These are phyloP conservation scores for Balamuthia mandrillaris DNA, from an alignment of 208 protist species.

Conservation along the genomic window DNA sequence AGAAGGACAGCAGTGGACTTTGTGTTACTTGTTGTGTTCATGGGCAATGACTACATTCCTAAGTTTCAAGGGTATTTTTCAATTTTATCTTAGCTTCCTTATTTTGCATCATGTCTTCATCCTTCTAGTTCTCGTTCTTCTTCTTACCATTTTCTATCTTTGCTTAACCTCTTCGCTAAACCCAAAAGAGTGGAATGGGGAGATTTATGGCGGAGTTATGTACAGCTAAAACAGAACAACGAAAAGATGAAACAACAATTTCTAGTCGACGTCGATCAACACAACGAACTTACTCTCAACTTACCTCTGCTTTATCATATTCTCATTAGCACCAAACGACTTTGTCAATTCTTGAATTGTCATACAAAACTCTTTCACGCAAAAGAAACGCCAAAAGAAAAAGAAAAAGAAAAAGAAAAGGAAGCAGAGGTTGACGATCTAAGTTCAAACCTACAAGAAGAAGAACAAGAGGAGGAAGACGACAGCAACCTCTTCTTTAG, in stretches of 20 bases:
- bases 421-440: not conserved
- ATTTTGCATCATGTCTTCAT: no score
- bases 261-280: no score
- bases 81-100: no score
- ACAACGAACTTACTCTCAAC: not conserved
- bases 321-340: not conserved
- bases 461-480: not conserved
- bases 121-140: no score
- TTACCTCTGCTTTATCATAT: not conserved
- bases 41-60: slow-evolving; percentile 25
- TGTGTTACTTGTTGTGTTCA: not conserved
- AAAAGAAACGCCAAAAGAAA: not conserved
- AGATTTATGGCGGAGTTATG: no score
- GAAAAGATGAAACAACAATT: no score
- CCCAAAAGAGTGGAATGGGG: no score
- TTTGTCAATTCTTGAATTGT: no score
- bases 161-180: no score
- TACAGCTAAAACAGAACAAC: no score
- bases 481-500: not conserved
- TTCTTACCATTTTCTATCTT: no score
- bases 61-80: not conserved
- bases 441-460: not conserved
- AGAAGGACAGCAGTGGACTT: slow-evolving; percentile 3
- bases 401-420: not conserved
- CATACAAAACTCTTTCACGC: not conserved